Evolutionary conservation across 179 eudicot species (phyloP), one percentile per base, ranked within the genome.

Genomic region (Beta corolliflora): DNA sequence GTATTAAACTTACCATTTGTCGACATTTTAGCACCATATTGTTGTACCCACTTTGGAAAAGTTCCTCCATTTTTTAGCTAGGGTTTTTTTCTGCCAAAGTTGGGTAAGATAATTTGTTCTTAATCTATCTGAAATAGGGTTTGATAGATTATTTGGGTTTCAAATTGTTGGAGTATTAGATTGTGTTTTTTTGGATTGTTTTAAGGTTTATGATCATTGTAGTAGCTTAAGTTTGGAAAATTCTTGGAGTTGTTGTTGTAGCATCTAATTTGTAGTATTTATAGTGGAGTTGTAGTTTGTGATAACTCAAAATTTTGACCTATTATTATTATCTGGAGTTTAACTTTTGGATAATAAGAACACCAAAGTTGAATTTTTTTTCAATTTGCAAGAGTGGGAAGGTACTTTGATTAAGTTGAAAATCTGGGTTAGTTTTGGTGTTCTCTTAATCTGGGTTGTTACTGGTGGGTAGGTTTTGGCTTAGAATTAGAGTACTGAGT

Each of bases 31-130:
- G 75, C 58, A 54, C 63, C 78, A 9, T 70, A 63, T 11, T 50
- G 21, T 71, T 84, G 73, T 53, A 13, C 46, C 53, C 75, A 41
- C 21, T 41, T 79, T 72, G 58, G 41, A 54, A 54, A 44, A 55
- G 55, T 76, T 71, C 48, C 61, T 55, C 12, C 31, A 29, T 46
- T 81, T 44, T 75, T 76, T 23, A 48, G 78, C 68, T 84, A 84
- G 87, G 84, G 84, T 81, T 84, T 83, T 73, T 31, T 50, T 3
- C 67, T 73, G 44, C 67, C 67, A 23, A 63, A 63, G 67, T 63
- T 63, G 67, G 36, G 67, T 63, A 9, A 73, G 50, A 61, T 60
- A 79, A 48, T 69, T 74, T 67, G 56, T 66, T 80, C 75, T 78
- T 53, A 64, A 61, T 66, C n/a, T 48, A n/a, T 29, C 12, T 18